phyloP scores from a whole-genome alignment of 176 grass and related monocot species.

The Rhipidocladum racemiflorum region DNA sequence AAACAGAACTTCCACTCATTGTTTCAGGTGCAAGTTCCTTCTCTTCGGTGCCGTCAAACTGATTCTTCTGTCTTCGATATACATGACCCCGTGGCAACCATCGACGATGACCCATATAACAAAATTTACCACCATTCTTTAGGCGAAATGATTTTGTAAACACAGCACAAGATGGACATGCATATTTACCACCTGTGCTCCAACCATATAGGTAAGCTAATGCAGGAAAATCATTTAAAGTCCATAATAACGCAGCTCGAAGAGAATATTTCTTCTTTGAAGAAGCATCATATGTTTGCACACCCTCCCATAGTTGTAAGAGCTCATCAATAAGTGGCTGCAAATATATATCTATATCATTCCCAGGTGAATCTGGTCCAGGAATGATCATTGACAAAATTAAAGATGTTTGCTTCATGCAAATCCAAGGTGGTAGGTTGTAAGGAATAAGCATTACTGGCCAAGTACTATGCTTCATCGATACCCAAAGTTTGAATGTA shows the following conservation, averaged over 20 bases:
- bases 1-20: background rate
- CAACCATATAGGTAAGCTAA: conserved; percentile 33
- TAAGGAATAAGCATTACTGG: conserved; percentile 20
- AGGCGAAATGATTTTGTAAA: background rate
- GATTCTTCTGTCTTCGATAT: background rate
- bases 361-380: background rate
- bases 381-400: conserved; percentile 21
- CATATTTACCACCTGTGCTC: background rate
- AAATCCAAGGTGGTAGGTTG: conserved; percentile 12
- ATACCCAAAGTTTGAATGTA: background rate
- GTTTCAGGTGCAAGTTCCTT: background rate
- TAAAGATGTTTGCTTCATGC: conserved; percentile 20
- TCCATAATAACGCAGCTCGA: conserved; percentile 26
- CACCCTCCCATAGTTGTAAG: background rate
- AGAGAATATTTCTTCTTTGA: background rate
- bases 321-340: background rate
- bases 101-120: background rate
- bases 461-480: conserved; percentile 24
- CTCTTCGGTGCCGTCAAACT: background rate
- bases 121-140: background rate
- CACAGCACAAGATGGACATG: background rate
- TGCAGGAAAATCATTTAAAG: conserved; percentile 36
- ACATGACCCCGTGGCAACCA: background rate
- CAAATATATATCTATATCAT: conserved; percentile 8
- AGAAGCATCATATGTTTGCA: conserved; percentile 29